Conservation (phyloP, 352 stramenopile species). For the Thalassiosira mediterranea region DNA sequence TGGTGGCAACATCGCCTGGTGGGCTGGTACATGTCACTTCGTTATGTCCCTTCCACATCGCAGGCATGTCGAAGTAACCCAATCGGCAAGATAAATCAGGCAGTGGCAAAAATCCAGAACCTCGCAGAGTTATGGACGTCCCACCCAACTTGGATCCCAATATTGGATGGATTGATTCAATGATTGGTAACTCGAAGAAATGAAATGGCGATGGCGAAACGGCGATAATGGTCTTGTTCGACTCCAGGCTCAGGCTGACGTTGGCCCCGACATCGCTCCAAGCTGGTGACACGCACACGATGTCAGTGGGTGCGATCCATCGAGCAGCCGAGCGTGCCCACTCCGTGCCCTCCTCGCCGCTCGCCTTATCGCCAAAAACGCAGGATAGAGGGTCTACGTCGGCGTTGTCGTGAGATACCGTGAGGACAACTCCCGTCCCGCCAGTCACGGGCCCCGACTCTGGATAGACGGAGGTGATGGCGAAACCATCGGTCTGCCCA, state of each 20-base stretch:
- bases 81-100: slow-evolving; percentile 33
- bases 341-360: slow-evolving; percentile 14
- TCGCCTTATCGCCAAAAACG: slow-evolving; percentile 30
- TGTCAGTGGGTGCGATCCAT: slow-evolving; percentile 32
- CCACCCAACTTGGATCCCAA: slow-evolving; percentile 38
- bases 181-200: slow-evolving; percentile 23
- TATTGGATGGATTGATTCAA: slow-evolving; percentile 46
- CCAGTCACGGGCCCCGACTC: slow-evolving; percentile 40
- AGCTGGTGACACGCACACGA: slow-evolving; percentile 38
- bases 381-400: slow-evolving; percentile 8
- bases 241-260: slow-evolving; percentile 45
- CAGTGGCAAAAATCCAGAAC: slow-evolving; percentile 36
- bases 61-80: slow-evolving; percentile 19
- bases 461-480: slow-evolving; percentile 34
- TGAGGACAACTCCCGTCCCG: slow-evolving; percentile 22
- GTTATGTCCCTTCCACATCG: slow-evolving; percentile 18
- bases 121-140: slow-evolving; percentile 44
- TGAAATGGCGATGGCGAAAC: slow-evolving; percentile 24
- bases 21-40: slow-evolving; percentile 41
- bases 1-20: slow-evolving; percentile 12
- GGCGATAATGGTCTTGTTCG: slow-evolving; percentile 15
- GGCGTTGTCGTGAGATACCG: not conserved
- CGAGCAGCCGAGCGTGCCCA: slow-evolving; percentile 10
- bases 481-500: no score
- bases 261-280: slow-evolving; percentile 20